Conservation (phyloP, 148 eudicot genomes). For the Rhododendron vialii region DNA sequence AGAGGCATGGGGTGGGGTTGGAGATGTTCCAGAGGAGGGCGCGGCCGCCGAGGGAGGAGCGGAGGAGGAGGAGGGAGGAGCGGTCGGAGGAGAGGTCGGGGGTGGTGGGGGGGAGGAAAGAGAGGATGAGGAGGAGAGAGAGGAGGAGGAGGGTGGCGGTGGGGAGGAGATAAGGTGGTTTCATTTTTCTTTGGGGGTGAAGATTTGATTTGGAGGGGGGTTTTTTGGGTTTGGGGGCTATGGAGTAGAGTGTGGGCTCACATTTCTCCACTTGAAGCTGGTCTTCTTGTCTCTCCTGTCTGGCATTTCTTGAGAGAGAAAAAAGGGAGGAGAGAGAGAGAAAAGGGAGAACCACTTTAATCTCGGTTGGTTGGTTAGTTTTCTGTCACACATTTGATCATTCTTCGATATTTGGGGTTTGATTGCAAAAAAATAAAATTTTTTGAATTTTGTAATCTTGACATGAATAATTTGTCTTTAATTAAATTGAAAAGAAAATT, state of each 20-base stretch:
- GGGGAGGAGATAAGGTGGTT: background rate
- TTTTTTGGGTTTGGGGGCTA: background rate
- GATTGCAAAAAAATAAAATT: too few relatives aligned
- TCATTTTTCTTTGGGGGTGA: background rate
- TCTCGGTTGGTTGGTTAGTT: background rate
- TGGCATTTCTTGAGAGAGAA: background rate
- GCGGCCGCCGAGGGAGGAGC: constrained; percentile 51
- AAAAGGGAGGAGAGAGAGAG: background rate
- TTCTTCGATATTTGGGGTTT: too few relatives aligned
- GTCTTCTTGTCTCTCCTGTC: background rate
- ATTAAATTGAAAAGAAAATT: too few relatives aligned
- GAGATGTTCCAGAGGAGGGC: constrained; percentile 39
- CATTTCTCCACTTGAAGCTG: background rate
- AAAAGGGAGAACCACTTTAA: background rate
- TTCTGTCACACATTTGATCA: background rate
- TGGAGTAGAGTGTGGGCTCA: background rate
- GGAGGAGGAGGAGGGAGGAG: constrained; percentile 40
- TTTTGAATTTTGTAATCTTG: too few relatives aligned
- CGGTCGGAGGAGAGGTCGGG: constrained; percentile 37
- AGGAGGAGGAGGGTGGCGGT: background rate
- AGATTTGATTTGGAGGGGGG: background rate
- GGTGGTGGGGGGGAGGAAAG: constrained; percentile 11
- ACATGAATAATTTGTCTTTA: too few relatives aligned
- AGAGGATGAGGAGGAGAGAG: constrained; percentile 15
- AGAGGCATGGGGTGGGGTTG: constrained; percentile 37